Evolutionary conservation across 73 alveolate species (phyloP).

Genomic region (Tetrahymena thermophila): DNA sequence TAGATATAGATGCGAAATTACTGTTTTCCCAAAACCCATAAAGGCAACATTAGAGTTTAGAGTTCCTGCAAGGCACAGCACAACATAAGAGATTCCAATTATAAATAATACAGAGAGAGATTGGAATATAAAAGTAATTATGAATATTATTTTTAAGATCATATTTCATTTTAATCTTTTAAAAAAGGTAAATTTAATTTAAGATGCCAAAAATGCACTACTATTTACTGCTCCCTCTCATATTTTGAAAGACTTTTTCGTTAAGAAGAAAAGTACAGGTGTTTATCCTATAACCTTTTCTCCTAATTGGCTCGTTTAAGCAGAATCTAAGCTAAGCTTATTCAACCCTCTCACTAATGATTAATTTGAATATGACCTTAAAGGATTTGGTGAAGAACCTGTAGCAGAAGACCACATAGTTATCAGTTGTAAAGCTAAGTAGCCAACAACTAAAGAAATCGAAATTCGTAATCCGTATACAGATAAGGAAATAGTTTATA

Average conservation of each 20-base stretch:
- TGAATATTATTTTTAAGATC: conserved; percentile 54
- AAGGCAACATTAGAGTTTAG: conserved; percentile 91
- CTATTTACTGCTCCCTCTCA: background rate
- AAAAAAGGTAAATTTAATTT: background rate
- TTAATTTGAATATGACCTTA: conserved; percentile 86
- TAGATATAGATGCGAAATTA: conserved; percentile 82
- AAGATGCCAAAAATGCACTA: conserved; percentile 17
- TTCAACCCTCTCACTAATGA: conserved; percentile 82
- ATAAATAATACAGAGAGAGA: conserved; percentile 91
- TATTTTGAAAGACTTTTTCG: conserved; percentile 53
- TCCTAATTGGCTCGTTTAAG: conserved; percentile 80
- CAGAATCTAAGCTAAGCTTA: conserved; percentile 79
- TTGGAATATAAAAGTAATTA: conserved; percentile 85
- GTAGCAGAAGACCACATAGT: conserved; percentile 95
- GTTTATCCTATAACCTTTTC: conserved; percentile 74
- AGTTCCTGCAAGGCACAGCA: conserved; percentile 88
- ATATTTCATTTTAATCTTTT: conserved; percentile 26
- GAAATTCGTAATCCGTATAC: conserved; percentile 73
- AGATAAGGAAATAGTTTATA: conserved; percentile 69
- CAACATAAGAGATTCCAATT: conserved; percentile 93
- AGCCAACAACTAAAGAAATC: conserved; percentile 69
- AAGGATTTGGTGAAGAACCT: conserved; percentile 98
- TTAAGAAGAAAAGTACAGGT: conserved; percentile 70
- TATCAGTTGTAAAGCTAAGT: conserved; percentile 86
- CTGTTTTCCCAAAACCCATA: conserved; percentile 92